Evolutionary conservation across 164 flowering plant genomes (phyloP).

Genomic region (Vitis riparia): DNA sequence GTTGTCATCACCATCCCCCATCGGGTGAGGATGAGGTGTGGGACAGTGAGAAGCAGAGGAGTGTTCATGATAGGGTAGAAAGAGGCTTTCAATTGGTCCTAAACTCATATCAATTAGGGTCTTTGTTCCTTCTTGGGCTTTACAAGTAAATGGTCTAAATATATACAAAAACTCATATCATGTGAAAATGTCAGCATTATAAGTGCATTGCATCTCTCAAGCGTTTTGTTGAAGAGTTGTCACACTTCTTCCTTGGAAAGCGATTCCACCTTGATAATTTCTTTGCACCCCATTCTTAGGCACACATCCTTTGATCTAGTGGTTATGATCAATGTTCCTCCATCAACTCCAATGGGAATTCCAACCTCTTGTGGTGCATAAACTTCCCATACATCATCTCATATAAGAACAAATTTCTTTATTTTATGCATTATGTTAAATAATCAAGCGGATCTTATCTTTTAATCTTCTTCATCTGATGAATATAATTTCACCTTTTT

Average conservation of each 20-base stretch:
- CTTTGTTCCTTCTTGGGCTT: too few species aligned
- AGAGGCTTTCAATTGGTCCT: too few species aligned
- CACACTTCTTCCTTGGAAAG: background rate
- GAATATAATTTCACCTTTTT: background rate
- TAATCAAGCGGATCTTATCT: background rate
- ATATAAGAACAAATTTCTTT: conserved; percentile 4
- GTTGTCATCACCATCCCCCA: too few species aligned
- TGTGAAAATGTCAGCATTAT: too few species aligned
- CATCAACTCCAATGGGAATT: conserved; percentile 1
- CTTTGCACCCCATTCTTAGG: conserved; percentile 15
- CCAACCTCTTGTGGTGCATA: conserved; percentile 3
- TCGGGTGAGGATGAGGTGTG: too few species aligned
- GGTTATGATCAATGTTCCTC: conserved; percentile 19
- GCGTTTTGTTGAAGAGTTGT: background rate
- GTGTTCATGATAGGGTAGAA: too few species aligned
- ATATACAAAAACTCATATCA: too few species aligned
- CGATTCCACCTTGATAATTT: conserved; percentile 7
- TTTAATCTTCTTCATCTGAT: background rate
- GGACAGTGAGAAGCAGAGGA: too few species aligned
- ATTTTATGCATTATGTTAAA: background rate
- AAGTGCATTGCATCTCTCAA: background rate
- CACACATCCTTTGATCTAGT: conserved; percentile 21
- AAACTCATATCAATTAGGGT: too few species aligned
- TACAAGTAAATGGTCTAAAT: too few species aligned
- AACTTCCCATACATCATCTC: conserved; percentile 13